Evolutionary conservation across 2,329 filamentous ascomycete genomes (phyloP), one percentile per base, ranked within the genome.

Genomic region (Fusarium dlaminii): DNA sequence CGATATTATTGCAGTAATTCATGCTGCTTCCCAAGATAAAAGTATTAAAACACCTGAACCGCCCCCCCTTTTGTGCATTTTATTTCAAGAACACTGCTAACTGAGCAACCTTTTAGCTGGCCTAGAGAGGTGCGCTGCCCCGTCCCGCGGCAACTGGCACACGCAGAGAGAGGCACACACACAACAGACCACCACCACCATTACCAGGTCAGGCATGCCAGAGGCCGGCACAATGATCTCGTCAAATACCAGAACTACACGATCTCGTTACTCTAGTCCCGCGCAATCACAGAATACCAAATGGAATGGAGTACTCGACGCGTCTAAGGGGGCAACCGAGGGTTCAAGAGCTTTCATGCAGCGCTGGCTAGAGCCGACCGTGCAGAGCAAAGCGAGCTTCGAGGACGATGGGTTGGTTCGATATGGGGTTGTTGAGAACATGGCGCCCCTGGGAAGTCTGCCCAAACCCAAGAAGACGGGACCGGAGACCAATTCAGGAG

Each of bases 401-500:
- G 90, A 94, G 85, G 94, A 97, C 80, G 90, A 88, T 65, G 93
- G 93, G 49, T 88, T 96, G 75, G 86, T 92, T 78, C 88, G 92
- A 55, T 90, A 91, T 81, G 93, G 93, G 73, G 93, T 97, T 24
- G 86, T 97, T 66, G 92, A 94, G 82, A 92, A 92, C 78, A 97
- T 97, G 95, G 91, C 91, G 60, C 92, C 95, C 32, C 84, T 98
- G 63, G 95, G 95, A 45, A 88, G 91, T 62, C 86, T 91, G 75
- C 95, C 95, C 18, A 90, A 89, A 82, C 87, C 82, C 42, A 86
- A 84, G 79, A 83, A 80, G 78, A 76, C 72, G 30, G 81, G 72
- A 15, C 77, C 69, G 56, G 77, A 81, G 68, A 75, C 78, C 59
- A 73, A 72, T 24, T 66, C 74, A 36, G 68, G 79, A 55, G 81